Percentiles rank a stretch among this genome's conserved stretches.
Conservation (phyloP, 1,284 basidiomycete species). For the Agroathelia rolfsii region DNA sequence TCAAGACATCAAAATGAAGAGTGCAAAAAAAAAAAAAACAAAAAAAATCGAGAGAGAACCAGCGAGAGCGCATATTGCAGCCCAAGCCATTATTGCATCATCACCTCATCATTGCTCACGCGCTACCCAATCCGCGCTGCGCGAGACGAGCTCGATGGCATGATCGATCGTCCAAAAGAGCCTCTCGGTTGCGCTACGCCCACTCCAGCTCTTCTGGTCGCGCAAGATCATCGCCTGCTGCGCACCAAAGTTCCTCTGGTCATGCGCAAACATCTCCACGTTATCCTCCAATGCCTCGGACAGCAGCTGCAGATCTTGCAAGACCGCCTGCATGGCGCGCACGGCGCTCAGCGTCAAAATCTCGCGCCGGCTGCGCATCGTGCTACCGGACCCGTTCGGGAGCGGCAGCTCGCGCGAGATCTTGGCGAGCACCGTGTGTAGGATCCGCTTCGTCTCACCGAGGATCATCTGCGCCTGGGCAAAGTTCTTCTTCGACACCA, state of each 20-base stretch:
- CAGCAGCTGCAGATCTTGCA: constrained; percentile 78
- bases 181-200: constrained; percentile 76
- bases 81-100: background rate
- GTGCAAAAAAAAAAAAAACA: too few relatives aligned
- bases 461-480: constrained; percentile 81
- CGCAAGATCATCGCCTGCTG: constrained; percentile 90
- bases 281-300: constrained; percentile 83
- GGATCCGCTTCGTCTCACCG: constrained; percentile 79
- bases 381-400: constrained; percentile 26
- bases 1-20: too few relatives aligned
- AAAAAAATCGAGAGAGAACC: too few relatives aligned
- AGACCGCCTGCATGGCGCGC: constrained; percentile 69
- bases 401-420: constrained; percentile 62
- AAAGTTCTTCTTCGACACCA: constrained; percentile 82
- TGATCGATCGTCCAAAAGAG: constrained; percentile 85
- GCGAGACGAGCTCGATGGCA: constrained; percentile 70
- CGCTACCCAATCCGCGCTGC: constrained; percentile 77
- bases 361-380: constrained; percentile 64
- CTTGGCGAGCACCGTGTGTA: constrained; percentile 75
- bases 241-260: constrained; percentile 86
- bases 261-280: constrained; percentile 81
- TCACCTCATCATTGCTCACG: constrained; percentile 53
- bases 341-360: constrained; percentile 59
- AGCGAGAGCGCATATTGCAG: background rate
- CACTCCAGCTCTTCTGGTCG: constrained; percentile 89